A percentile compares a stretch with the other conserved stretches of the same genome.
phyloP scores from a whole-genome alignment of 75 land plant genomes.

The Isoetes taiwanensis region DNA sequence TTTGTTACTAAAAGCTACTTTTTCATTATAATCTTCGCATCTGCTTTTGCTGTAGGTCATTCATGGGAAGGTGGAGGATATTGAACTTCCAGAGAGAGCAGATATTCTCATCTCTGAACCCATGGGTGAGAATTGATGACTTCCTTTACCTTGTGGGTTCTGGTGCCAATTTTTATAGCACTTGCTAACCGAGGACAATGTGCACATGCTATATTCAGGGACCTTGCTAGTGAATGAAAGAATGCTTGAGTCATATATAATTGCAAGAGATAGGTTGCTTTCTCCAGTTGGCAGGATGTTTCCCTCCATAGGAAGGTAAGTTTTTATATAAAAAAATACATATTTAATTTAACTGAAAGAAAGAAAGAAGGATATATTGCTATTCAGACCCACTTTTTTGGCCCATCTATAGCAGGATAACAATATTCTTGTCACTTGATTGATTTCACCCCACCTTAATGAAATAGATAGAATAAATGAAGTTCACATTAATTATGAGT shows the following conservation, averaged over 20 bases:
- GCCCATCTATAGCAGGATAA: too few relatives aligned
- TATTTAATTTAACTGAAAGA: too few relatives aligned
- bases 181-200: too few relatives aligned
- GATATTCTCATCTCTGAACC: constrained; percentile 95
- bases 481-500: too few relatives aligned
- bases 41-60: constrained; percentile 39
- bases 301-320: constrained; percentile 78
- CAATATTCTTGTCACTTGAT: too few relatives aligned
- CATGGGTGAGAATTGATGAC: constrained; percentile 54
- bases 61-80: constrained; percentile 91
- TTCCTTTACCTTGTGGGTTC: too few relatives aligned
- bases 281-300: constrained; percentile 82
- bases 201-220: constrained; percentile 38
- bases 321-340: neutral
- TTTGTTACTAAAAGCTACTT: neutral
- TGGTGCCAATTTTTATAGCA: too few relatives aligned
- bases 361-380: too few relatives aligned
- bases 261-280: constrained; percentile 87
- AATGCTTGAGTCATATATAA: constrained; percentile 91
- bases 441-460: too few relatives aligned
- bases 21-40: neutral
- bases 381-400: too few relatives aligned
- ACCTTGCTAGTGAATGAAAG: constrained; percentile 90
- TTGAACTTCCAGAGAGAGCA: constrained; percentile 93
- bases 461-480: too few relatives aligned